Base-by-base conservation (phyloP, 169 alveolate species). In the Eimeria sp. region DNA sequence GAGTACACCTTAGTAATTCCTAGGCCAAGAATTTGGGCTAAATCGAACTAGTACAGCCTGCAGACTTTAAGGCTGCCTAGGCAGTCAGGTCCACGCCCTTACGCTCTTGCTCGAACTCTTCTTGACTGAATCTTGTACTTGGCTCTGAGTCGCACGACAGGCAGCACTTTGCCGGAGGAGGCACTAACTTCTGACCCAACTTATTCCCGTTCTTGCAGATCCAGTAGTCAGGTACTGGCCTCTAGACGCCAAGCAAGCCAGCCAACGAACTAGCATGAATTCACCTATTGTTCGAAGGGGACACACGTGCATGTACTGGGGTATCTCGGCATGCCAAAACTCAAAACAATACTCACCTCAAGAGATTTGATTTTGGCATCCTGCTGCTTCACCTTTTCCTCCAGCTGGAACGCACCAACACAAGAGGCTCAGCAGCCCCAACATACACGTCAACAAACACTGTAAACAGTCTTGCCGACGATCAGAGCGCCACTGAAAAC, bases 351-450 rank as follows among this genome's bases (percentile, higher is more conserved):
- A 87, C 25, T 60, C 80, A 64, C 93, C 93, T 87, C 82, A 40
- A 87, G 93, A 25, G 49, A 40, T 64, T 62, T 87, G 40, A 87
- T 87, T 37, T n/a, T 60, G 58, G 78, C 78, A 68, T 87, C 93
- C 49, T 87, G 93, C 82, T 87, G 93, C 83, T 87, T 87, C 49
- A 87, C 93, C 46, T 87, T 87, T 60, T 62, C 82, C 64, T 87
- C 93, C 77, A 87, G 66, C 93, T 87, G 93, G 14, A 33, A 11
- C 80, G 64, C 64, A 64, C 62, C 62, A 43, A 16, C 49, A 83
- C 46, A 78, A 72, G 2, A 11, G 56, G 56, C 58, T 74, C 37
- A 40, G 30, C 23, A 16, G 18, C 3, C 16, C 14, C 89, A 23
- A 27, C 9, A 46, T 30, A 10, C 46, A n/a, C 30, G 0, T 49